These are phyloP conservation scores for Sugiyamaella valdiviana DNA, from an alignment of 805 yeast genomes.

Conservation along the genomic window DNA sequence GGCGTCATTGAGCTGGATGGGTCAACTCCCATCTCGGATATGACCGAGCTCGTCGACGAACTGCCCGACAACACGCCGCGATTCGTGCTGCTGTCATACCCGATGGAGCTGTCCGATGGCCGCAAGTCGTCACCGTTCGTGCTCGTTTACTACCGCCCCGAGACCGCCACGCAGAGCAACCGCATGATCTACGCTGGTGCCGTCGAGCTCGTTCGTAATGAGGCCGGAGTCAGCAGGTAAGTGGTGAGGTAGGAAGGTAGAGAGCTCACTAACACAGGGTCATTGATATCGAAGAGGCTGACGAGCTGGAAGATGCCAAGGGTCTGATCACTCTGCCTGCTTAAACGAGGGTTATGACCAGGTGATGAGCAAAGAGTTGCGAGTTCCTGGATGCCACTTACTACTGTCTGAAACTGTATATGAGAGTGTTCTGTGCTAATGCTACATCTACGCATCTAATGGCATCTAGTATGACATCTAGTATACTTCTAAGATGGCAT, in stretches of 20 bases:
- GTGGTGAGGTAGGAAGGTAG: conserved; percentile 21
- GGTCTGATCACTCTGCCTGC: conserved; percentile 18
- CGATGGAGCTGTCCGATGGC: conserved; percentile 64
- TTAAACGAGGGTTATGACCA: neutral
- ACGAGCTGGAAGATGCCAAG: conserved; percentile 59
- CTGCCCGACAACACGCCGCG: conserved; percentile 80
- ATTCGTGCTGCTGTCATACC: conserved; percentile 69
- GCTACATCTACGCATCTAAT: too few species aligned
- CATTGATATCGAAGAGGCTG: conserved; percentile 59
- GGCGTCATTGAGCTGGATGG: conserved; percentile 16
- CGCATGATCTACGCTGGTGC: conserved; percentile 92
- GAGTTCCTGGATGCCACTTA: too few species aligned
- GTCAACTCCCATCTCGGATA: conserved; percentile 27
- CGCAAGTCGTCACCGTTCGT: conserved; percentile 68
- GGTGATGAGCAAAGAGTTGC: too few species aligned
- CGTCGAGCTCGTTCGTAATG: conserved; percentile 67
- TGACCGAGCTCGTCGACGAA: conserved; percentile 65
- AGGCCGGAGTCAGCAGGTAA: conserved; percentile 64
- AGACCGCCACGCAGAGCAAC: conserved; percentile 71
- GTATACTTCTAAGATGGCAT: too few species aligned
- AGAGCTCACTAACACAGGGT: conserved; percentile 34
- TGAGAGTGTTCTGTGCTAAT: too few species aligned
- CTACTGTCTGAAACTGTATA: too few species aligned
- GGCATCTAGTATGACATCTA: too few species aligned
- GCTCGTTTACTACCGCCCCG: conserved; percentile 82